Evolutionary conservation across 345 rosid species (phyloP).

Genomic region (Leavenworthia alabamica): DNA sequence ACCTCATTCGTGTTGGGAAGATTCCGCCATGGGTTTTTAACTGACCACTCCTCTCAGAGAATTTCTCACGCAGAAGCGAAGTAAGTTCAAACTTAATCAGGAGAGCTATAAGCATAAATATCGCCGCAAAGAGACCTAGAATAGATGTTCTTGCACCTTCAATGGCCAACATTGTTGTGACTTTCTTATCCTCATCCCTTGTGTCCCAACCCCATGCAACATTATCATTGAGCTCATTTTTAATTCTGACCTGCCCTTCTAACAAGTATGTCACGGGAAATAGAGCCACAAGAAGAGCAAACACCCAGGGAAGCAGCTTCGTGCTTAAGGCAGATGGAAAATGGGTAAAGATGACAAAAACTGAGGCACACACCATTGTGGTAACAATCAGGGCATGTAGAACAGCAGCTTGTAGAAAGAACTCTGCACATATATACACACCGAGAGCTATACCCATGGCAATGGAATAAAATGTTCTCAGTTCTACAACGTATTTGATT

Average conservation of each 20-base stretch:
- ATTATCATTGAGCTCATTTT: slow-evolving; percentile 51
- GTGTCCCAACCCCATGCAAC: slow-evolving; percentile 44
- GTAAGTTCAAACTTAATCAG: slow-evolving; percentile 90
- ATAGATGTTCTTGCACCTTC: slow-evolving; percentile 99
- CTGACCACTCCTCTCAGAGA: slow-evolving; percentile 52
- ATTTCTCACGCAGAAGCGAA: slow-evolving; percentile 82
- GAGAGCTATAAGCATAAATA: slow-evolving; percentile 95
- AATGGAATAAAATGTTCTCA: slow-evolving; percentile 73
- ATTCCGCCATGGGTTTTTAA: slow-evolving; percentile 47
- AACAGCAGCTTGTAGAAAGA: slow-evolving; percentile 90
- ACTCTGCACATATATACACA: slow-evolving; percentile 87
- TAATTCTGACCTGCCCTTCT: slow-evolving; percentile 93
- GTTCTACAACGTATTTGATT: slow-evolving; percentile 76
- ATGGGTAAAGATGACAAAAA: slow-evolving; percentile 94
- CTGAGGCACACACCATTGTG: slow-evolving; percentile 82
- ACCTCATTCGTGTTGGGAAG: slow-evolving; percentile 71
- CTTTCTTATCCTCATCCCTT: slow-evolving; percentile 77
- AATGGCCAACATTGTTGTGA: slow-evolving; percentile 76
- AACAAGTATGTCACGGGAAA: slow-evolving; percentile 89
- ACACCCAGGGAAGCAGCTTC: slow-evolving; percentile 89
- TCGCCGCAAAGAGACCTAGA: slow-evolving; percentile 93
- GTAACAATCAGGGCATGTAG: slow-evolving; percentile 73
- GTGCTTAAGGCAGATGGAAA: slow-evolving; percentile 98
- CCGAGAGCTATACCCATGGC: slow-evolving; percentile 93
- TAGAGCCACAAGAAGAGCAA: slow-evolving; percentile 92